Conservation (phyloP, 2,329 filamentous ascomycete species). For the Exophiala alcalophila region DNA sequence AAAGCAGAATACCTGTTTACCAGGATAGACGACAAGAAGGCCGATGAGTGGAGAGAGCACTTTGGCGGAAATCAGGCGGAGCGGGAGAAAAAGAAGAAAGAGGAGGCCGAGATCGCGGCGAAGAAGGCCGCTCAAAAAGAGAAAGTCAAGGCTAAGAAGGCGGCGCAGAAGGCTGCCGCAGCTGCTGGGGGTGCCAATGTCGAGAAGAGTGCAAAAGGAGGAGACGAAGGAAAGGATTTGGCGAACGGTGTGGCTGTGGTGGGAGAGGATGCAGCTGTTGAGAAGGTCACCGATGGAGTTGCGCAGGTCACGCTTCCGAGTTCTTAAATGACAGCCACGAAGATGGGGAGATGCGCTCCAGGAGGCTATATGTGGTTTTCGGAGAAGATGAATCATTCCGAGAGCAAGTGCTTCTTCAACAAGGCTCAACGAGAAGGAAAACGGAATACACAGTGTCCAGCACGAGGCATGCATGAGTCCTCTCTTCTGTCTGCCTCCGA, state of each 20-base stretch:
- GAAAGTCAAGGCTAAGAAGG: slow-evolving; percentile 34
- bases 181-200: slow-evolving; percentile 27
- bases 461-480: too few species aligned
- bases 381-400: too few species aligned
- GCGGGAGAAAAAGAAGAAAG: slow-evolving; percentile 69
- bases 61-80: slow-evolving; percentile 67
- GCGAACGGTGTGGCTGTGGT: slow-evolving; percentile 38
- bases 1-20: slow-evolving; percentile 77
- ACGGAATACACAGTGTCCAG: too few species aligned
- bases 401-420: too few species aligned
- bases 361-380: too few species aligned
- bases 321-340: slow-evolving; percentile 31
- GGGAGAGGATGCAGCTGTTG: slow-evolving; percentile 37
- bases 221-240: slow-evolving; percentile 28
- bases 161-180: slow-evolving; percentile 24
- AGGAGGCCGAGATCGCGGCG: slow-evolving; percentile 37
- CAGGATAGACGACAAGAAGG: slow-evolving; percentile 77
- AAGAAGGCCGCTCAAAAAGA: slow-evolving; percentile 41
- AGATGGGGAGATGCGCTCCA: slow-evolving; percentile 3
- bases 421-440: too few species aligned
- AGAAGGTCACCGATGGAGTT: slow-evolving; percentile 43
- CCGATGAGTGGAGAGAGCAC: slow-evolving; percentile 75
- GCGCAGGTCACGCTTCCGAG: slow-evolving; percentile 43
- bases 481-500: too few species aligned
- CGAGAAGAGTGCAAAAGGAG: slow-evolving; percentile 34